These are phyloP conservation scores for Hypoxylon intermedium DNA, from an alignment of 495 filamentous ascomycete species.

Conservation along the genomic window DNA sequence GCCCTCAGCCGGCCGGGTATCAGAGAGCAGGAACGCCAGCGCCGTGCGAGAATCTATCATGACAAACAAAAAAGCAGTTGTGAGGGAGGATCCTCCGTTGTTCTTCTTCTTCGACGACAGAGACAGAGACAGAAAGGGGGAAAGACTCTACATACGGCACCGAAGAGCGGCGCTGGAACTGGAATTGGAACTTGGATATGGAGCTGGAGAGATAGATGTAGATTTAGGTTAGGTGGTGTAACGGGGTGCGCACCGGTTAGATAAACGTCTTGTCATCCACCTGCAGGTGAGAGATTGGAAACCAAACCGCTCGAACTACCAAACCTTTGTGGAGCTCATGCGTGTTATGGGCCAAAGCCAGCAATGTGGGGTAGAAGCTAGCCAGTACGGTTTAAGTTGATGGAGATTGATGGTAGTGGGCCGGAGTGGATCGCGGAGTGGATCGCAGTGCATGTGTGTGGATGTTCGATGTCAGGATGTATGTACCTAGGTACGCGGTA, in stretches of 20 bases:
- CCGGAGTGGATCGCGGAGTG: slow-evolving; percentile 5
- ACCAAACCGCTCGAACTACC: slow-evolving; percentile 29
- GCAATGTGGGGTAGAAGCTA: slow-evolving; percentile 36
- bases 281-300: slow-evolving; percentile 32
- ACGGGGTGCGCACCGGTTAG: slow-evolving; percentile 39
- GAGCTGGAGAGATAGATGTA: slow-evolving; percentile 5
- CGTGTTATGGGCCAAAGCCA: slow-evolving; percentile 35
- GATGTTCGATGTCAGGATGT: background rate
- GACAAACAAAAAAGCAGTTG: slow-evolving; percentile 31
- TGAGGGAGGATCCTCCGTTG: slow-evolving; percentile 13
- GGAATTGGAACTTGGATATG: background rate
- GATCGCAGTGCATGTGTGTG: background rate
- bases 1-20: slow-evolving; percentile 40
- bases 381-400: slow-evolving; percentile 27
- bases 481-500: background rate
- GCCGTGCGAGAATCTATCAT: slow-evolving; percentile 34
- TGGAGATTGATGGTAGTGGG: slow-evolving; percentile 22
- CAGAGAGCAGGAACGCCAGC: slow-evolving; percentile 36
- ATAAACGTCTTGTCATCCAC: slow-evolving; percentile 35
- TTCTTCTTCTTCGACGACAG: background rate
- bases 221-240: slow-evolving; percentile 29
- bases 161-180: slow-evolving; percentile 6
- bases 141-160: slow-evolving; percentile 22
- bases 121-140: background rate
- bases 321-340: slow-evolving; percentile 23